Conservation (phyloP, 345 rosid genomes). For the Linum usitatissimum region DNA sequence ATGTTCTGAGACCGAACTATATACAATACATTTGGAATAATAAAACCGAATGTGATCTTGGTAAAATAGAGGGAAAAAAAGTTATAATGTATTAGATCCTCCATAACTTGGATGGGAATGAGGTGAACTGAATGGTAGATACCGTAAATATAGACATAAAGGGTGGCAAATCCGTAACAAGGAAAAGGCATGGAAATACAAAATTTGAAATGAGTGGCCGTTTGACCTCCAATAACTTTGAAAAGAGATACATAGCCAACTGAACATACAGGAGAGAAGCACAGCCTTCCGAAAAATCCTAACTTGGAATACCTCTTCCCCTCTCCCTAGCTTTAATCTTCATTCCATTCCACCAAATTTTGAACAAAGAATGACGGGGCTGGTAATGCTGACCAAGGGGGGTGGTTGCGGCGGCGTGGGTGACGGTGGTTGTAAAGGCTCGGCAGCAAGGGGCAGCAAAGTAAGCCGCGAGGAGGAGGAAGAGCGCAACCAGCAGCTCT, state of each 20-base stretch:
- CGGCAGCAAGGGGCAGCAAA: conserved; percentile 6
- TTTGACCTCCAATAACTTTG: conserved; percentile 26
- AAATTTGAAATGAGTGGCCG: conserved; percentile 72
- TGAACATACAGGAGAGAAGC: neutral
- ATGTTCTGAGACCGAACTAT: too few species aligned
- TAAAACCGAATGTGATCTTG: too few species aligned
- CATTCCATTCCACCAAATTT: neutral
- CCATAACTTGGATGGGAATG: too few species aligned
- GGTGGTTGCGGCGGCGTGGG: conserved; percentile 55
- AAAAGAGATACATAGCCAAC: neutral
- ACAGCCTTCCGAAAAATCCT: conserved; percentile 11
- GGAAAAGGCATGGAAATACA: neutral
- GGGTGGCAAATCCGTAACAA: too few species aligned
- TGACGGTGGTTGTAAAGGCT: conserved; percentile 15
- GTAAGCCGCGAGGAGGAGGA: conserved; percentile 41
- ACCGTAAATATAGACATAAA: too few species aligned
- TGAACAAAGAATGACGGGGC: conserved; percentile 50
- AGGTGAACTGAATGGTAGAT: too few species aligned
- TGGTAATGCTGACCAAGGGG: conserved; percentile 71
- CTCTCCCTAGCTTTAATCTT: neutral
- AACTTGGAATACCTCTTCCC: conserved; percentile 21
- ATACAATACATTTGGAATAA: too few species aligned
- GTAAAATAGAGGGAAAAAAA: too few species aligned
- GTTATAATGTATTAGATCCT: too few species aligned
- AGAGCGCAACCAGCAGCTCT: conserved; percentile 38